These are phyloP conservation scores for Suillus ampliporus DNA, from an alignment of 768 basidiomycete species.

Conservation along the genomic window DNA sequence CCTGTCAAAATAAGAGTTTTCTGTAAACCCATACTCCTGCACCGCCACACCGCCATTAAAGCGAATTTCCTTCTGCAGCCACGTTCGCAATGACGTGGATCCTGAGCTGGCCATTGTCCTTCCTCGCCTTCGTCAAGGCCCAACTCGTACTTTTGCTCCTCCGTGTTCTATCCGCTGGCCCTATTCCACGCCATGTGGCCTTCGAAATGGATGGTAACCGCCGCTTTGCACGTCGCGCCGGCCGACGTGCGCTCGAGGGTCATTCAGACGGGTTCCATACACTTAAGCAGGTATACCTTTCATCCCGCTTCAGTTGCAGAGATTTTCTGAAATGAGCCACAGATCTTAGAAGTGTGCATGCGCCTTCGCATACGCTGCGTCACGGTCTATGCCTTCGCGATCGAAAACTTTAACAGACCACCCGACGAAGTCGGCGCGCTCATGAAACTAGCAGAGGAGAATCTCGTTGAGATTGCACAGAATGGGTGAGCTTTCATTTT, in stretches of 20 bases:
- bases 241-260: conserved; percentile 73
- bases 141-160: conserved; percentile 55
- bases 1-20: conserved; percentile 11
- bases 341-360: conserved; percentile 89
- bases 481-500: conserved; percentile 66
- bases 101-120: conserved; percentile 4
- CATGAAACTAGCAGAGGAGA: conserved; percentile 83
- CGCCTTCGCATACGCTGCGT: conserved; percentile 82
- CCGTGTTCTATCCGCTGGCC: conserved; percentile 75
- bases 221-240: conserved; percentile 77
- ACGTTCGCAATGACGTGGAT: conserved; percentile 8
- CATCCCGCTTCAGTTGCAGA: neutral
- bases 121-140: conserved; percentile 22
- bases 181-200: conserved; percentile 87
- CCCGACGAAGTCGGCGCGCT: conserved; percentile 85
- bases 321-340: neutral
- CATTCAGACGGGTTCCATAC: conserved; percentile 86
- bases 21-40: neutral
- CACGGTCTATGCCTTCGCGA: conserved; percentile 96
- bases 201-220: conserved; percentile 99
- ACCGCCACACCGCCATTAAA: neutral
- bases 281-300: conserved; percentile 68
- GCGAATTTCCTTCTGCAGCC: neutral
- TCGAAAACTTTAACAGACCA: conserved; percentile 94
- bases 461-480: conserved; percentile 76